These are phyloP conservation scores for Castanea sativa DNA, from an alignment of 306 rosid genomes.

Conservation along the genomic window DNA sequence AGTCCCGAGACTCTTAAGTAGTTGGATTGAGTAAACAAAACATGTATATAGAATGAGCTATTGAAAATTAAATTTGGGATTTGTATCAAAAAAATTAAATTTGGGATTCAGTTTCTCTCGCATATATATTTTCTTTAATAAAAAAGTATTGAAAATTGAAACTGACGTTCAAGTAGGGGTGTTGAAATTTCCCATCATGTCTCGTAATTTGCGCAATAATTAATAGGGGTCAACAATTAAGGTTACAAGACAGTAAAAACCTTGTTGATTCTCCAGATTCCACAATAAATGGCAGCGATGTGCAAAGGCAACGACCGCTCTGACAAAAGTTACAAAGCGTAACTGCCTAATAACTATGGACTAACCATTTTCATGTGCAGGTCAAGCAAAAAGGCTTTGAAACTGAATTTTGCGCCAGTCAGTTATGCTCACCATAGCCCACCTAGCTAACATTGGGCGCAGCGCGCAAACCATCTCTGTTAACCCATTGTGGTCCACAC, in stretches of 20 bases:
- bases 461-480: background rate
- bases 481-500: background rate
- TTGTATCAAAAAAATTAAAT: no score
- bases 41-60: no score
- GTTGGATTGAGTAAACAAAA: no score
- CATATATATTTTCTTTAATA: no score
- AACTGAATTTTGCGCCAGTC: background rate
- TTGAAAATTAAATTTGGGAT: no score
- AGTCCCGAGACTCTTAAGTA: no score
- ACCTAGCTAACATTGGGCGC: constrained; percentile 6
- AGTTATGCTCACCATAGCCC: background rate
- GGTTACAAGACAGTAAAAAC: background rate
- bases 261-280: background rate
- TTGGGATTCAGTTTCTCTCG: no score
- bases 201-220: no score
- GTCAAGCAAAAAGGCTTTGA: background rate
- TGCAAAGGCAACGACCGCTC: constrained; percentile 24
- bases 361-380: constrained; percentile 21
- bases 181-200: no score
- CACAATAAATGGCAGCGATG: constrained; percentile 1
- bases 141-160: no score
- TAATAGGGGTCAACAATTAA: background rate
- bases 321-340: constrained; percentile 31
- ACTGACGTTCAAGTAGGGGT: no score
- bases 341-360: constrained; percentile 42